Percentiles rank a stretch among this genome's conserved stretches.
phyloP scores from a whole-genome alignment of 306 rosid genomes.

The Rubus idaeus region DNA sequence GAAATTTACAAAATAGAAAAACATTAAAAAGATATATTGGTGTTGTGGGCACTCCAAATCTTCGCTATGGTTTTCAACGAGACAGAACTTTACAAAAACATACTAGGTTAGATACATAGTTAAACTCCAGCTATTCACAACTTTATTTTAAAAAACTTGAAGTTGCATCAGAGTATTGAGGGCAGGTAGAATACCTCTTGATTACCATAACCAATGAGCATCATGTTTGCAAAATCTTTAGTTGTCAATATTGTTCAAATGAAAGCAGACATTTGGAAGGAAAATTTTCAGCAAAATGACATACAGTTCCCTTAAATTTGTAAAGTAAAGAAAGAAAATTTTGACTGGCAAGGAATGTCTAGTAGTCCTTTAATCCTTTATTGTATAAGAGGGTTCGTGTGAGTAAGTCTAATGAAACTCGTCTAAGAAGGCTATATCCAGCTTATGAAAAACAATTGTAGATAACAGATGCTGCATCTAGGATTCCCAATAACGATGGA shows the following conservation, averaged over 20 bases:
- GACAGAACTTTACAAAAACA: background rate
- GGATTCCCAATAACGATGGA: background rate
- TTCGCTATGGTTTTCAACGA: background rate
- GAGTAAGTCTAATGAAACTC: background rate
- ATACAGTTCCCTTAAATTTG: background rate
- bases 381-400: background rate
- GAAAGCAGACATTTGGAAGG: background rate
- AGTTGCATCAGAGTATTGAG: background rate
- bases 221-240: background rate
- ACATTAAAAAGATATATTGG: background rate
- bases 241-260: background rate
- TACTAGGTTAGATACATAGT: background rate
- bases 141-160: background rate
- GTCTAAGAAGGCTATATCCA: background rate
- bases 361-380: background rate
- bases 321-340: background rate
- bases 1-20: background rate
- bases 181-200: background rate
- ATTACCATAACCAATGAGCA: background rate
- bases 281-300: background rate
- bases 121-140: slow-evolving; percentile 1
- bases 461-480: background rate
- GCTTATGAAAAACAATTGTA: background rate
- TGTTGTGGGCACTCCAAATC: background rate
- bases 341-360: background rate